phyloP scores from a whole-genome alignment of 169 alveolate species.

The Cytauxzoon felis region DNA sequence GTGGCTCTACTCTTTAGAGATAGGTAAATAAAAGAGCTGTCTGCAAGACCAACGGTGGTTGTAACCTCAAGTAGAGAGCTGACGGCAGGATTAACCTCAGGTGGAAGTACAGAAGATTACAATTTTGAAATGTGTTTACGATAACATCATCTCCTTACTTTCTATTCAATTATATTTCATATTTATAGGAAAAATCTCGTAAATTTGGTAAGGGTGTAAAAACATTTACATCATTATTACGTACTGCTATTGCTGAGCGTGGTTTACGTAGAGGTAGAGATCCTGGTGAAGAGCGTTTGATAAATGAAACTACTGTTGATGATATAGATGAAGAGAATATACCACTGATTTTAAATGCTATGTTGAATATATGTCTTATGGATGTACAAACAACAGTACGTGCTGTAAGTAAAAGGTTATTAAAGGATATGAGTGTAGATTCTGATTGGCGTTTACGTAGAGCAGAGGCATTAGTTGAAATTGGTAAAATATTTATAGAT shows the following conservation, averaged over 20 bases:
- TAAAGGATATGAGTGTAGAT: slow-evolving; percentile 85
- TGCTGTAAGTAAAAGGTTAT: slow-evolving; percentile 78
- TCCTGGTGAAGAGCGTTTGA: slow-evolving; percentile 45
- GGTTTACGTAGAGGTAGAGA: slow-evolving; percentile 59
- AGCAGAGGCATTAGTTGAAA: slow-evolving; percentile 82
- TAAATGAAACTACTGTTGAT: slow-evolving; percentile 65
- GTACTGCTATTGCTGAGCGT: slow-evolving; percentile 77
- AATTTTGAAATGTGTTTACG: too few relatives aligned
- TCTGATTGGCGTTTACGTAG: slow-evolving; percentile 73
- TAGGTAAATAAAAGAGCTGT: too few relatives aligned
- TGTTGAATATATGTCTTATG: slow-evolving; percentile 82
- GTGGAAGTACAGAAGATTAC: too few relatives aligned
- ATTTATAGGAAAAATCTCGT: slow-evolving; percentile 75
- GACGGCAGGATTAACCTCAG: too few relatives aligned
- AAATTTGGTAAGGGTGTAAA: slow-evolving; percentile 73
- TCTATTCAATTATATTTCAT: too few relatives aligned
- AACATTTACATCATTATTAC: slow-evolving; percentile 71
- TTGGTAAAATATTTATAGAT: slow-evolving; percentile 77
- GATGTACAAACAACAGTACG: slow-evolving; percentile 83
- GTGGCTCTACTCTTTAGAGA: too few relatives aligned
- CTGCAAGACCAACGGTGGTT: too few relatives aligned
- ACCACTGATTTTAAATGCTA: slow-evolving; percentile 82
- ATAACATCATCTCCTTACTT: too few relatives aligned
- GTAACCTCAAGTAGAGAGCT: too few relatives aligned
- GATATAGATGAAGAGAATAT: slow-evolving; percentile 77